A percentile compares a stretch with the other conserved stretches of the same genome.
These are phyloP conservation scores for Eucalyptus lansdowneana DNA, from an alignment of 345 rosid species.

Conservation along the genomic window DNA sequence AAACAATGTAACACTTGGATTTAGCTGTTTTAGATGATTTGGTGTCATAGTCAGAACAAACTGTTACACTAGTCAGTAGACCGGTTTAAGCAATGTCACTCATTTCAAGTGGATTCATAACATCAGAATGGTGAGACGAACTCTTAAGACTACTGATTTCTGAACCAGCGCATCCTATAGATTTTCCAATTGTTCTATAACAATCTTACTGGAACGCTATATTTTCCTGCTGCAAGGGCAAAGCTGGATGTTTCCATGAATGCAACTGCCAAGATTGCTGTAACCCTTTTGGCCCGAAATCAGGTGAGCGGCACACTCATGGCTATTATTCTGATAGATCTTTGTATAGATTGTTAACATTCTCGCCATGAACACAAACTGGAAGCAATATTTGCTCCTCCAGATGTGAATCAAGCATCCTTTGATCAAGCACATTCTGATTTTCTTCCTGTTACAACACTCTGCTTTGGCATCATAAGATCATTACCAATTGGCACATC, in stretches of 20 bases:
- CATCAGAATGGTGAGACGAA: neutral
- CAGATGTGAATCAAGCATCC: neutral
- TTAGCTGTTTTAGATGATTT: neutral
- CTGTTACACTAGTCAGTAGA: rapidly evolving
- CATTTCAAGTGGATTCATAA: neutral
- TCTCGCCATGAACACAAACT: neutral
- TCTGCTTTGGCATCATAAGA: neutral
- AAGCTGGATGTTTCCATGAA: neutral
- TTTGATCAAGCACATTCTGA: neutral
- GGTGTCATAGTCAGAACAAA: neutral
- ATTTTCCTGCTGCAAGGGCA: neutral
- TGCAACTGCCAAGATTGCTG: neutral
- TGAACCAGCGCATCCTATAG: neutral
- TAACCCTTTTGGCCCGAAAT: neutral
- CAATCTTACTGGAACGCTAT: neutral
- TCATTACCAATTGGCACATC: neutral
- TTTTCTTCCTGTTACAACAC: neutral
- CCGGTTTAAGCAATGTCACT: neutral
- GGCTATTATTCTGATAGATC: neutral
- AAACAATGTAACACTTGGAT: neutral
- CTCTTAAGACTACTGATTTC: neutral
- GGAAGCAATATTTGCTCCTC: neutral
- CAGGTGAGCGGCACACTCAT: neutral
- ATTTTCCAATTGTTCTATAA: neutral
- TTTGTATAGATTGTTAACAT: neutral